A percentile compares a stretch with the other conserved stretches of the same genome.
These are phyloP conservation scores for Colletotrichum abscissum DNA, from an alignment of 2,329 filamentous ascomycete species.

Conservation along the genomic window DNA sequence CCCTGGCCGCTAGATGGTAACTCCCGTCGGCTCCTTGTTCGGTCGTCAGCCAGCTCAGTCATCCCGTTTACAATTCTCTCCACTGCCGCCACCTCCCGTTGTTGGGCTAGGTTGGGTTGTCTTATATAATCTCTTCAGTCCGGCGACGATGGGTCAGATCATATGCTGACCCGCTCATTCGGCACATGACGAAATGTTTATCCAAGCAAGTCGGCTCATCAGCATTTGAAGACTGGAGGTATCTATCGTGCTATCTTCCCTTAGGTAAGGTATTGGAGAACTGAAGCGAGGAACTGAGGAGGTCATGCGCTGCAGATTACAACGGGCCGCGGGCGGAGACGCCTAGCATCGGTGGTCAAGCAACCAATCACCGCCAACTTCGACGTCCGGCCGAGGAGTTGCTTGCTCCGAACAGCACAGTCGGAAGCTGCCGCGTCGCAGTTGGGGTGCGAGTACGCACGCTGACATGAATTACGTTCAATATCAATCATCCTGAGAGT, in stretches of 20 bases:
- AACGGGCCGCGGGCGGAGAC: constrained; percentile 5
- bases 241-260: too few relatives aligned
- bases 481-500: constrained; percentile 23
- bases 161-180: background rate
- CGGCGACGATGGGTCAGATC: constrained; percentile 8
- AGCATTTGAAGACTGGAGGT: background rate
- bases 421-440: background rate
- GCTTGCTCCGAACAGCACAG: constrained; percentile 6
- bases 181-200: constrained; percentile 21
- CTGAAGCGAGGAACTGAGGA: background rate
- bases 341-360: background rate
- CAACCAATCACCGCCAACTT: constrained; percentile 16
- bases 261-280: background rate
- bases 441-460: too few relatives aligned
- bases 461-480: background rate
- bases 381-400: constrained; percentile 24
- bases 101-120: background rate
- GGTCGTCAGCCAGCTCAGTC: constrained; percentile 4
- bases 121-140: constrained; percentile 10
- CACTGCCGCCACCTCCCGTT: background rate
- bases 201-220: background rate
- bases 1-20: background rate
- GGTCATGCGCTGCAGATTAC: background rate
- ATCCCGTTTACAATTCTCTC: background rate
- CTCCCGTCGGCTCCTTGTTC: background rate